Percentiles rank a stretch among this genome's conserved stretches.
phyloP scores from a whole-genome alignment of 345 rosid species.

The Adansonia digitata region DNA sequence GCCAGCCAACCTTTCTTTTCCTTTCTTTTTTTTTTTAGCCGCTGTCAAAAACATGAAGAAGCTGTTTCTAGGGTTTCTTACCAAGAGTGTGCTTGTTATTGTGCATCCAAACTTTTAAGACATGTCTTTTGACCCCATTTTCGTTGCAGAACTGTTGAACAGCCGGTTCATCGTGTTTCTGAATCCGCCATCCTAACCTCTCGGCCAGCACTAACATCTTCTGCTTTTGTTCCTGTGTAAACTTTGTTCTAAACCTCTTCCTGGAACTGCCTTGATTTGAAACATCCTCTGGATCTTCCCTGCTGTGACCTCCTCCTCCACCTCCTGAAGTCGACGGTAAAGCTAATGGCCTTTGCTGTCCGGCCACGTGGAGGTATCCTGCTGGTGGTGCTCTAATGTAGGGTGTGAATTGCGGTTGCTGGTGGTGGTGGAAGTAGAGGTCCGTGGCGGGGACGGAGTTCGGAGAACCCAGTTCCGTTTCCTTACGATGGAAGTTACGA shows the following conservation, averaged over 20 bases:
- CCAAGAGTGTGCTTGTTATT: slow-evolving; percentile 85
- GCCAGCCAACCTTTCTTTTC: background rate
- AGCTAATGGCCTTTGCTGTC: slow-evolving; percentile 37
- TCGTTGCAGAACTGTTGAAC: slow-evolving; percentile 68
- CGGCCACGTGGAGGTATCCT: slow-evolving; percentile 41
- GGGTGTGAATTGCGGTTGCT: slow-evolving; percentile 39
- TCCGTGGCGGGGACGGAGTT: slow-evolving; percentile 15
- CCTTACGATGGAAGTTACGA: slow-evolving; percentile 83
- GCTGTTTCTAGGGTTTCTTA: slow-evolving; percentile 62
- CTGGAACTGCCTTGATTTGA: slow-evolving; percentile 40
- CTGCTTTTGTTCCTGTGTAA: slow-evolving; percentile 69
- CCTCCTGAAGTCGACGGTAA: slow-evolving; percentile 49
- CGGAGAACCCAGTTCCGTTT: slow-evolving; percentile 14
- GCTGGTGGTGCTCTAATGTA: slow-evolving; percentile 54
- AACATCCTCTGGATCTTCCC: slow-evolving; percentile 47
- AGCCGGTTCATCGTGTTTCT: slow-evolving; percentile 62
- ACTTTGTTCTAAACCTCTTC: slow-evolving; percentile 70
- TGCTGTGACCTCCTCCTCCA: slow-evolving; percentile 29
- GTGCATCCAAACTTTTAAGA: slow-evolving; percentile 92
- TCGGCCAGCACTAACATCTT: slow-evolving; percentile 67
- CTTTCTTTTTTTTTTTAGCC: background rate
- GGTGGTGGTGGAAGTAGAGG: slow-evolving; percentile 30
- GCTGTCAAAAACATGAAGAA: background rate
- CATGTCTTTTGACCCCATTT: slow-evolving; percentile 58
- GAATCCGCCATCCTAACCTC: slow-evolving; percentile 73